These are phyloP conservation scores for slime mould (Dictyostelium discoideum) DNA, from an alignment of 78 protist species.

Conservation along the genomic window dicty_2.7 NC_007090.3:3011501-3012000, in stretches of 20 bases:
- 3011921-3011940: neutral
- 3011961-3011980: neutral
- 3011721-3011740: neutral
- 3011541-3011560: neutral
- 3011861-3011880: constrained; percentile 21
- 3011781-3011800: constrained; percentile 34
- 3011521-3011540: neutral
- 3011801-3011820: neutral
- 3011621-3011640: neutral
- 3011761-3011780: constrained; percentile 44
- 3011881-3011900: constrained; percentile 12
- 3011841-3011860: constrained; percentile 6
- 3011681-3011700: neutral
- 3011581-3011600: neutral
- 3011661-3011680: neutral
- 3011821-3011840: neutral
- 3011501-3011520: neutral
- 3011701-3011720: constrained; percentile 25
- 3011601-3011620: neutral
- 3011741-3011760: neutral
- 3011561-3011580: neutral
- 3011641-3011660: neutral
- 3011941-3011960: neutral
- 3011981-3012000: neutral
- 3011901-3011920: too few relatives aligned